Evolutionary conservation across 2,329 filamentous ascomycete species (phyloP), one percentile per base, ranked within the genome.

Genomic region (Ophiostoma himal-ulmi): DNA sequence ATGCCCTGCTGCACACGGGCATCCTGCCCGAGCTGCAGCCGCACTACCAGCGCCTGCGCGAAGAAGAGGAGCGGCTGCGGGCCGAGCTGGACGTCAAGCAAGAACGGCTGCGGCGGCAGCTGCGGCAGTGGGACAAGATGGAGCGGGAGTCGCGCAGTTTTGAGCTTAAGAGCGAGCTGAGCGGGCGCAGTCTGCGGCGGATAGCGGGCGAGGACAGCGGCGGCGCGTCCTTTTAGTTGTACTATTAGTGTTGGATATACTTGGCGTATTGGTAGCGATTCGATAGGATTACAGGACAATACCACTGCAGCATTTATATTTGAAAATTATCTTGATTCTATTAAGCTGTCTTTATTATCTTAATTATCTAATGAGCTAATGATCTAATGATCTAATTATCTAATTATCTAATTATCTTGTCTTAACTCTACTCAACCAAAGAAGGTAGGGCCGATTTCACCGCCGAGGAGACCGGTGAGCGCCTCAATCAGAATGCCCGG

Each of bases 41-140:
- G n/a, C 84, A 86, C 76, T 83, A 82, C 73, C 80, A 81, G 44
- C 84, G 84, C 71, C 80, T 88, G 13, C 82, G 81, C 71, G 85
- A 87, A 54, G 86, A 88, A 65, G 86, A 88, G 75, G 86, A 88
- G 76, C 83, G 83, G 72, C 75, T 87, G 48, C 81, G 86, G 1
- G 81, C 84, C 60, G 86, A 88, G 69, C 77, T 86, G 39, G 80
- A 82, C 26, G 75, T 74, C 34, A 86, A 85, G 75, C 83, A 88
- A 74, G 86, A 88, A 60, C 82, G 82, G 72, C 77, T 88, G 54
- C 80, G 85, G 39, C 83, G 82, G 77, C 84, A 81, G 70, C 78
- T 88, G 52, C 81, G 82, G 64, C 74, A 80, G 37, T 88, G 85
- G 84, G 83, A 87, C 69, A 81, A 81, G 74, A 79, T 85, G 64